These are phyloP conservation scores for Darksidea phi DNA, from an alignment of 495 filamentous ascomycete genomes.

Conservation along the genomic window DNA sequence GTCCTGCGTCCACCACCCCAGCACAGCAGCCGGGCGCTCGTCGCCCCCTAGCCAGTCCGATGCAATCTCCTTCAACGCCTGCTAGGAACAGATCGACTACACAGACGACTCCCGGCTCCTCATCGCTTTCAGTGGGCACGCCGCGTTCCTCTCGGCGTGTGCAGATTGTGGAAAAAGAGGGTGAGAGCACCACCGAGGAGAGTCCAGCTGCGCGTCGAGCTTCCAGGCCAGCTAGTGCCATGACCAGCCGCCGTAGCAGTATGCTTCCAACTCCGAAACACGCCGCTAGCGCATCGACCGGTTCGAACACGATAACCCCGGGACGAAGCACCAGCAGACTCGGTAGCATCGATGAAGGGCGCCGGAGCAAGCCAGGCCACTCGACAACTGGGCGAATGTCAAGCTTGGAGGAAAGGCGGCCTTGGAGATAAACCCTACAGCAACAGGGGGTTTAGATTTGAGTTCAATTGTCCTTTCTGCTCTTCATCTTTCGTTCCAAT, in stretches of 20 bases:
- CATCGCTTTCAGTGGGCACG: background rate
- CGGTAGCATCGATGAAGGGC: constrained; percentile 19
- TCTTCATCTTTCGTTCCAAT: no score
- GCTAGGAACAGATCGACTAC: background rate
- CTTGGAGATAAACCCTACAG: background rate
- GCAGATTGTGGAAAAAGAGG: constrained; percentile 8
- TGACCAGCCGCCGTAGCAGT: constrained; percentile 50
- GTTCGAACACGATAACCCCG: no score
- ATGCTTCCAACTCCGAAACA: constrained; percentile 53
- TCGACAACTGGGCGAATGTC: constrained; percentile 7
- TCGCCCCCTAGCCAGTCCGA: constrained; percentile 18
- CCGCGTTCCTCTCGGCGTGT: constrained; percentile 9
- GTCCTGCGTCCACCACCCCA: constrained; percentile 31
- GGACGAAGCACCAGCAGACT: constrained; percentile 18
- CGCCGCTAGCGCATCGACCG: constrained; percentile 18
- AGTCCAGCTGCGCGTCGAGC: constrained; percentile 27
- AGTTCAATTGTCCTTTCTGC: background rate
- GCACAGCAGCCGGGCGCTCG: constrained; percentile 15
- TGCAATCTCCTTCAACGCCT: constrained; percentile 32
- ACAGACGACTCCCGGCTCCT: constrained; percentile 17
- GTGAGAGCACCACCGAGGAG: constrained; percentile 8
- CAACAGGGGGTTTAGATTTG: background rate
- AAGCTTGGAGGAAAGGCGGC: background rate
- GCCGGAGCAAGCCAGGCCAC: constrained; percentile 6
- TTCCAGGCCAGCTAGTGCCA: constrained; percentile 24